Evolutionary conservation across 768 basidiomycete species (phyloP).

Genomic region (Boletus pseudopeckii): DNA sequence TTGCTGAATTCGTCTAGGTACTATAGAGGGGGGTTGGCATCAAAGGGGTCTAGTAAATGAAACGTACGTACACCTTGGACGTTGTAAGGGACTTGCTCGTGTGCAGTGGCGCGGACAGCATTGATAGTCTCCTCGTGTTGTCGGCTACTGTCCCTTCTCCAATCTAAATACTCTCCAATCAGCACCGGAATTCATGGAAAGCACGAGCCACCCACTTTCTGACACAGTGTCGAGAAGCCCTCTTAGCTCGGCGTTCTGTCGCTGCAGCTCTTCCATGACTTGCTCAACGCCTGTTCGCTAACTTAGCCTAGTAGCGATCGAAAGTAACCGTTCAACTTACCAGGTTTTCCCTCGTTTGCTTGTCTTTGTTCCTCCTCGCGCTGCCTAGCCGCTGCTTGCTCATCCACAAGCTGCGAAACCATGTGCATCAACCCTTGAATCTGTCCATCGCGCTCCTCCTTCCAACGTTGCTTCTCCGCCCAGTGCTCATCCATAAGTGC

Average conservation of each 20-base stretch:
- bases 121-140: conserved; percentile 68
- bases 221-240: conserved; percentile 53
- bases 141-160: conserved; percentile 61
- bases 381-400: conserved; percentile 49
- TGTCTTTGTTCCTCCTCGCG: conserved; percentile 51
- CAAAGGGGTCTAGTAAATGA: background rate
- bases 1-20: conserved; percentile 88
- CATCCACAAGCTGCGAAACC: conserved; percentile 54
- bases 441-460: conserved; percentile 56
- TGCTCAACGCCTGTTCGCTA: conserved; percentile 49
- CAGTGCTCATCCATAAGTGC: conserved; percentile 58
- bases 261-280: conserved; percentile 54
- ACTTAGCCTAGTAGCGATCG: conserved; percentile 3
- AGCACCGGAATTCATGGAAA: conserved; percentile 1
- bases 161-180: conserved; percentile 41
- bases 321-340: conserved; percentile 36
- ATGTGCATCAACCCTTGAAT: conserved; percentile 58
- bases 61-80: conserved; percentile 64
- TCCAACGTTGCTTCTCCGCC: conserved; percentile 56
- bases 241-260: conserved; percentile 58
- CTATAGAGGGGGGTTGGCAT: conserved; percentile 32
- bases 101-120: conserved; percentile 66
- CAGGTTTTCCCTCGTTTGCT: conserved; percentile 53
- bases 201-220: conserved; percentile 44
- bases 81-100: conserved; percentile 78